Conservation (phyloP, 2,329 filamentous ascomycete species). For the Xylariales sp. region DNA sequence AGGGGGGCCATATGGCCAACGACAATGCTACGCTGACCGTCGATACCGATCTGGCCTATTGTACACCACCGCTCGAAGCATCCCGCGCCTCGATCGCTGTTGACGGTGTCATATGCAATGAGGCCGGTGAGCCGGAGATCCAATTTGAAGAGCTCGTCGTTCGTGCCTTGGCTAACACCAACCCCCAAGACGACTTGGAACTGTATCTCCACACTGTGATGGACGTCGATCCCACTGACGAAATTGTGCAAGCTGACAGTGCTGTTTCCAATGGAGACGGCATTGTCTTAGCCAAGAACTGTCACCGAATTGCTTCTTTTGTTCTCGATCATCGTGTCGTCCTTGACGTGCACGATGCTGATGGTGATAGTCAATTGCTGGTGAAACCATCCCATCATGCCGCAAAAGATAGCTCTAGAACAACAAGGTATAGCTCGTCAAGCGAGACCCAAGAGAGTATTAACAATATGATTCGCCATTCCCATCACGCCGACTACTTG, state of each 20-base stretch:
- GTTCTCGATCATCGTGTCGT: conserved; percentile 33
- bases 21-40: conserved; percentile 48
- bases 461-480: conserved; percentile 49
- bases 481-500: conserved; percentile 49
- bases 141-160: conserved; percentile 48
- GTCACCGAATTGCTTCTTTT: conserved; percentile 52
- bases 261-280: conserved; percentile 24
- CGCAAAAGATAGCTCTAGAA: not conserved
- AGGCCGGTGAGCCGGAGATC: conserved; percentile 42
- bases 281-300: conserved; percentile 51
- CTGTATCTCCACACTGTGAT: conserved; percentile 50
- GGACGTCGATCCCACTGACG: conserved; percentile 56
- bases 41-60: conserved; percentile 46
- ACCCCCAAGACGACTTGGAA: conserved; percentile 48
- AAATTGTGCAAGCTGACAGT: conserved; percentile 46
- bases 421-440: conserved; percentile 22
- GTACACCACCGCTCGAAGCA: conserved; percentile 30
- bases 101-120: conserved; percentile 48
- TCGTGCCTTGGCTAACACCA: conserved; percentile 45
- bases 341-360: not conserved
- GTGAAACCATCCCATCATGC: no score
- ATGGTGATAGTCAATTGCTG: no score
- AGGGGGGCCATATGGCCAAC: conserved; percentile 21
- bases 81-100: conserved; percentile 49
- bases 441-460: conserved; percentile 48